These are phyloP conservation scores for Hypericum perforatum DNA, from an alignment of 345 rosid species.

Conservation along the genomic window DNA sequence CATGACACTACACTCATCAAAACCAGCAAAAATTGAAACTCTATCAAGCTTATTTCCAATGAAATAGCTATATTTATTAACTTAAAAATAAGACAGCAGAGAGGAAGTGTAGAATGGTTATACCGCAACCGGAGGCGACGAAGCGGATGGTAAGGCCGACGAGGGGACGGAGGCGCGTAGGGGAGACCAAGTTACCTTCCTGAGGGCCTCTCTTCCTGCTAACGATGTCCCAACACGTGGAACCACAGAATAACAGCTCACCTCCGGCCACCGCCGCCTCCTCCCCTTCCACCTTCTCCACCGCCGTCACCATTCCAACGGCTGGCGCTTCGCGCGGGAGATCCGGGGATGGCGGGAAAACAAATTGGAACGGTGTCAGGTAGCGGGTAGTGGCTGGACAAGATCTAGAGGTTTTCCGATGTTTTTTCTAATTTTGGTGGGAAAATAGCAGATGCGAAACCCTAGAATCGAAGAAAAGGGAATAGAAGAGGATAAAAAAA, in stretches of 20 bases:
- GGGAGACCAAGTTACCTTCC: constrained; percentile 78
- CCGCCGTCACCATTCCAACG: constrained; percentile 55
- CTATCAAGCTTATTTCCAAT: not conserved
- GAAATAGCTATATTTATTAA: not conserved
- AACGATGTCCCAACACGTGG: constrained; percentile 65
- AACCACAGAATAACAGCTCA: constrained; percentile 89
- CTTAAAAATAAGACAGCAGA: not conserved
- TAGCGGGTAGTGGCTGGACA: constrained; percentile 40
- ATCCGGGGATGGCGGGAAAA: constrained; percentile 15
- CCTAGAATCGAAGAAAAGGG: constrained; percentile 37
- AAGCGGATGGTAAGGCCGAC: constrained; percentile 63
- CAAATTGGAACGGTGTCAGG: constrained; percentile 54
- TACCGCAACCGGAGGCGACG: constrained; percentile 82
- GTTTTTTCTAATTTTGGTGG: constrained; percentile 10
- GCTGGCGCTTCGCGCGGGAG: constrained; percentile 20
- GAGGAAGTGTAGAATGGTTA: not conserved
- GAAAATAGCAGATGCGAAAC: constrained; percentile 24
- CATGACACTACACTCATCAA: constrained; percentile 50
- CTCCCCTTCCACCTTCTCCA: constrained; percentile 37
- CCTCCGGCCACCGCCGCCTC: constrained; percentile 57
- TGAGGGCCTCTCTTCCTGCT: constrained; percentile 51
- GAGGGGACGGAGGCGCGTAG: constrained; percentile 88
- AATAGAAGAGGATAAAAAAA: not conserved
- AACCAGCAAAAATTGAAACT: not conserved
- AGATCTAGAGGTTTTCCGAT: constrained; percentile 19